Base-by-base conservation (phyloP, 441 rosid species). In the Pelargonium citronellum region DNA sequence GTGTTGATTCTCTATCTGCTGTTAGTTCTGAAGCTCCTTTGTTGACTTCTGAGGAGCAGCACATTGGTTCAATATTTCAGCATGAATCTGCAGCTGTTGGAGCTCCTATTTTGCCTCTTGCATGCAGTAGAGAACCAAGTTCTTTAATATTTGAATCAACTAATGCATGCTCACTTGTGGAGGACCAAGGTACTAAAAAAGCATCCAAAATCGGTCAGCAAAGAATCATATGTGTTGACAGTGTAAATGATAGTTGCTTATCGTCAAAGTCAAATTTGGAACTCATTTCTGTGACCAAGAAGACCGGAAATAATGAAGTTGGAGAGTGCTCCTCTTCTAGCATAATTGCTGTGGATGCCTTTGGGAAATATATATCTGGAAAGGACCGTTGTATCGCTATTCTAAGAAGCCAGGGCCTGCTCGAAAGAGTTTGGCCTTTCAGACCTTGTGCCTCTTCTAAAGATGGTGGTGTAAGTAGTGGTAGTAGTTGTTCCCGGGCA, bases 251-350 rank as follows among this genome's bases (percentile, higher is more conserved):
- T 74, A 82, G 88, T 70, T 89, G 86, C 74, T 87, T 93, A 12
- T 88, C 89, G 66, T 82, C 87, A 24, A 87, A 80, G 74, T 86
- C 93, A 39, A 87, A 78, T 70, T 65, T 80, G 71, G 91, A 81
- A 72, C 81, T 79, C 79, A 76, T 75, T 77, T 85, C 80, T 66
- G 83, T 82, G 74, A 73, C 89, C 66, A 53, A 68, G 78, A 84
- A 77, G 75, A 69, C 72, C 69, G 84, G 81, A 73, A 79, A 46
- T 72, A 90, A 91, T 73, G 89, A 79, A 60, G 69, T 79, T 73
- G 84, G 84, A 63, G 92, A 84, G 69, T 87, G 89, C 74, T 79
- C 85, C 60, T 87, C 95, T 65, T 89, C 97, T 69, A 83, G 85
- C 77, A 75, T 78, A 67, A 68, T 72, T 71, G 75, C 20, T 66